phyloP scores from a whole-genome alignment of 129 eudicot species.

The Ambrosia artemisiifolia region DNA sequence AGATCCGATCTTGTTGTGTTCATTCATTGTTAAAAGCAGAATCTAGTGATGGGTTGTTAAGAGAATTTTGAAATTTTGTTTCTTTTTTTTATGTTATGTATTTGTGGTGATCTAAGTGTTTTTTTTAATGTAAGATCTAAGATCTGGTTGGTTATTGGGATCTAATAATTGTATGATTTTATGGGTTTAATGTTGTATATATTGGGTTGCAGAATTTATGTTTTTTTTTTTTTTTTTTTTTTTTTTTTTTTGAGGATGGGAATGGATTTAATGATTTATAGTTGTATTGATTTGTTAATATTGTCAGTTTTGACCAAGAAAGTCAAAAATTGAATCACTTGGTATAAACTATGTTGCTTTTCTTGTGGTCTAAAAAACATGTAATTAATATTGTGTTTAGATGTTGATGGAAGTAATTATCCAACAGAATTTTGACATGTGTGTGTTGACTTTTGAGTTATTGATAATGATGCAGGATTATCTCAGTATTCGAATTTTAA shows the following conservation, averaged over 20 bases:
- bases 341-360: background rate
- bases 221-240: too few species aligned
- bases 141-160: conserved; percentile 7
- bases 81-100: background rate
- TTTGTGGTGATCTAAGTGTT: background rate
- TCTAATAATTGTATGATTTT: background rate
- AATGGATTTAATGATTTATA: background rate
- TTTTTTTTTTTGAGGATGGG: conserved; percentile 6
- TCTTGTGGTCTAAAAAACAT: background rate
- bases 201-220: conserved; percentile 6
- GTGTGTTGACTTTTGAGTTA: too few species aligned
- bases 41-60: background rate
- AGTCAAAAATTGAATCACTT: conserved; percentile 21
- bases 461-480: too few species aligned
- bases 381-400: conserved; percentile 4
- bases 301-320: conserved; percentile 6
- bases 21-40: background rate
- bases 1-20: conserved; percentile 15
- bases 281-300: conserved; percentile 13
- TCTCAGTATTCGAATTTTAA: too few species aligned
- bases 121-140: conserved; percentile 20
- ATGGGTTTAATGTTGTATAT: background rate
- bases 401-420: background rate
- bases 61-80: background rate
- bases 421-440: background rate